Conservation (phyloP, 768 basidiomycete genomes). For the Gymnopilus junonius region DNA sequence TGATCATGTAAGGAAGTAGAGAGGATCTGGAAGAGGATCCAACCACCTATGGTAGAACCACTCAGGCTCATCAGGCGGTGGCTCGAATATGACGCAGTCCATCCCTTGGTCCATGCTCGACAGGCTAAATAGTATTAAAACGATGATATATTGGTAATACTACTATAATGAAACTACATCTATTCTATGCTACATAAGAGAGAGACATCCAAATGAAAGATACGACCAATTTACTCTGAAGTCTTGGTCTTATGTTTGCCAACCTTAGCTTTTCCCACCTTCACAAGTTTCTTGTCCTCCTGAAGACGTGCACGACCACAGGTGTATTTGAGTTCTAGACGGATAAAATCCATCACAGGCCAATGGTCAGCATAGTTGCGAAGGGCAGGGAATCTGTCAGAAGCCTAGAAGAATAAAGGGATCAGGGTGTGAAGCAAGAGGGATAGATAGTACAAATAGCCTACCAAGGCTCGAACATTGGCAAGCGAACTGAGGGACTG, state of each 20-base stretch:
- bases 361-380: background rate
- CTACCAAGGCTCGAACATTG: background rate
- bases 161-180: too few species aligned
- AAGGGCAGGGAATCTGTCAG: background rate
- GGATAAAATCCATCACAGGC: background rate
- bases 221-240: too few species aligned
- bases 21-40: slow-evolving; percentile 44
- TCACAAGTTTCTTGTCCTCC: background rate
- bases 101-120: background rate
- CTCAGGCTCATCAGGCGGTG: background rate
- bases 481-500: background rate
- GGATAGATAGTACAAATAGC: background rate
- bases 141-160: too few species aligned
- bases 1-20: slow-evolving; percentile 44
- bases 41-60: slow-evolving; percentile 14
- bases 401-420: background rate
- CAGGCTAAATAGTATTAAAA: too few species aligned
- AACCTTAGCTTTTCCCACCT: background rate
- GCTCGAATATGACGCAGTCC: background rate
- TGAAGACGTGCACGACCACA: background rate
- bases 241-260: background rate
- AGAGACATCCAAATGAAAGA: too few species aligned
- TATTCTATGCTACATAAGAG: too few species aligned
- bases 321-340: background rate
- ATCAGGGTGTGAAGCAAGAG: background rate